Evolutionary conservation across 805 yeast species (phyloP).

Genomic region (Metschnikowia bowlesiae): DNA sequence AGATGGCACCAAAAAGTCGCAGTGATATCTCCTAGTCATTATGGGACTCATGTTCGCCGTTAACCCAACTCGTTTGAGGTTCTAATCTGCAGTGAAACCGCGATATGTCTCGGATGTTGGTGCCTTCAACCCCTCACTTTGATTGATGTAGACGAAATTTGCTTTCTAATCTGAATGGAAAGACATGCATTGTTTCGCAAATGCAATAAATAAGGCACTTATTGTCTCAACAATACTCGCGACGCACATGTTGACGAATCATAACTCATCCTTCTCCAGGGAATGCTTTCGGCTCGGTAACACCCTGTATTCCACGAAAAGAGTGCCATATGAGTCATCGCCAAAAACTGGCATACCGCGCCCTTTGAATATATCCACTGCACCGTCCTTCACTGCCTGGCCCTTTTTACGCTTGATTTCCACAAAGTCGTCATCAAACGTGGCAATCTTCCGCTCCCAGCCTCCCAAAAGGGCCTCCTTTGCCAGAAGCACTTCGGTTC

Average conservation of each 20-base stretch:
- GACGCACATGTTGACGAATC: neutral
- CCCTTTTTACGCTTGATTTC: conserved; percentile 48
- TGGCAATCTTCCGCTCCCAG: conserved; percentile 68
- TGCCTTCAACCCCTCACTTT: too few relatives aligned
- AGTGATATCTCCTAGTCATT: neutral
- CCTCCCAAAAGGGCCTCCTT: conserved; percentile 75
- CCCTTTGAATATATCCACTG: conserved; percentile 64
- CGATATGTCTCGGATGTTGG: too few relatives aligned
- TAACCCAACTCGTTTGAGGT: too few relatives aligned
- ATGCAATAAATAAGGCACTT: too few relatives aligned
- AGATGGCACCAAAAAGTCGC: neutral
- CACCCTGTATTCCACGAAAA: conserved; percentile 19
- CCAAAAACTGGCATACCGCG: conserved; percentile 79
- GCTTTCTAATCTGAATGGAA: too few relatives aligned
- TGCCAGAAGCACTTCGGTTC: conserved; percentile 73
- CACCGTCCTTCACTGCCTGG: conserved; percentile 54
- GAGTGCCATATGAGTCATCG: conserved; percentile 34
- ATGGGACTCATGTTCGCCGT: too few relatives aligned
- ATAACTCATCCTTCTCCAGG: conserved; percentile 16
- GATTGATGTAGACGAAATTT: too few relatives aligned
- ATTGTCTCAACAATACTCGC: too few relatives aligned
- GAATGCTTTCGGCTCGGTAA: conserved; percentile 11
- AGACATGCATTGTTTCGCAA: too few relatives aligned
- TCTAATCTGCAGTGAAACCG: too few relatives aligned
- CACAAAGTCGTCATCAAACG: conserved; percentile 55